Evolutionary conservation across 1,284 basidiomycete species (phyloP), one percentile per base, ranked within the genome.

Genomic region (Coniophora puteana): DNA sequence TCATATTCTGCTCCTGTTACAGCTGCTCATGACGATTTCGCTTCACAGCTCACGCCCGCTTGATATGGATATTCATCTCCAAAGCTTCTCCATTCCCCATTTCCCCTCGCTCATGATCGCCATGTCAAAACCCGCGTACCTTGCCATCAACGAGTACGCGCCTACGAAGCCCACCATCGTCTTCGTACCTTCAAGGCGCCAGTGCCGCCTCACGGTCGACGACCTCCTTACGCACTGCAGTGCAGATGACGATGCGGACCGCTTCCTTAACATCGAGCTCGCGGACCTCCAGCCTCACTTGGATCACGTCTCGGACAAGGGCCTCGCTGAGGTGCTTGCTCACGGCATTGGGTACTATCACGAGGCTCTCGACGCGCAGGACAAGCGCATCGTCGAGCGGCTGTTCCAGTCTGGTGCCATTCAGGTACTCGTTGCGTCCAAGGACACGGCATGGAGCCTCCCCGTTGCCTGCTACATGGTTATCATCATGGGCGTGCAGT

Each of bases 61-160:
- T 3, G 94, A 97, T 46, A 89, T 99, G 80, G 94, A 99, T 52
- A 95, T 99, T 36, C 95, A 99, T 57, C 69, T 99, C 7, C 95
- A 98, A 60, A 93, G 87, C 34, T 99, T 97, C 74, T 83, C 80
- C 33, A 91, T 96, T 31, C 91, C 94, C 8, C 96, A 99, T 58
- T 98, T 96, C 81, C 94, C 96, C 0, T 96, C 92, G 0, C 72
- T 99, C 41, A 99, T 99, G 95, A 90, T 99, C 44, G 81, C 93
- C 24, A 99, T 99, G 96, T 95, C 94, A 20, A 99, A 99, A 62
- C 96, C 95, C 0, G 91, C 94, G 0, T 99, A 98, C 60, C 78
- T 99, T 12, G 84, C 94, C 21, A 91, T 98, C 51, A 71, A 86
- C 30, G 95, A 99, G 60, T 84, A 95, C 55, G 85, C 95, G 0